A percentile compares a stretch with the other conserved stretches of the same genome.
These are phyloP conservation scores for Trichoderma sp. DNA, from an alignment of 2,329 filamentous ascomycete species.

Conservation along the genomic window DNA sequence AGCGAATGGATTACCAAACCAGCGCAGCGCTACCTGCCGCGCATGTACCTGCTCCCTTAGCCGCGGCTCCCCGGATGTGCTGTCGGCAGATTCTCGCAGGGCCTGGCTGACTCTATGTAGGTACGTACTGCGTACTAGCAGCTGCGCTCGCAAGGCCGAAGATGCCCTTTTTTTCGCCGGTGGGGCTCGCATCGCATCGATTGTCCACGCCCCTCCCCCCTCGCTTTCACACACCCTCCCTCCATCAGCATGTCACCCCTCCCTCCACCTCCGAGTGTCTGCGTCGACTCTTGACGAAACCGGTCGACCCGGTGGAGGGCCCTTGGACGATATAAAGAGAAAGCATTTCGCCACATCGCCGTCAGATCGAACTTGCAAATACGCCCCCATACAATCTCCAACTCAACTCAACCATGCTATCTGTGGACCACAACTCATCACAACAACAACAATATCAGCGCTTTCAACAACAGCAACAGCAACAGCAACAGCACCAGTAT, in stretches of 20 bases:
- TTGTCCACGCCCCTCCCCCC: background rate
- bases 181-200: background rate
- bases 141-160: background rate
- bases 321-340: constrained; percentile 22
- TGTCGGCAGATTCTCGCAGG: constrained; percentile 9
- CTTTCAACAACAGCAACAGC: constrained; percentile 23
- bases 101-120: background rate
- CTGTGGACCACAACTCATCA: constrained; percentile 29
- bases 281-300: constrained; percentile 16
- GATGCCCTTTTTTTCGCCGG: background rate
- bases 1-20: background rate
- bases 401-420: constrained; percentile 31
- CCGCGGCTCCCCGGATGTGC: constrained; percentile 13
- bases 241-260: background rate
- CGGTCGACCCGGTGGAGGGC: constrained; percentile 17
- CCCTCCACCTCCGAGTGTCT: background rate
- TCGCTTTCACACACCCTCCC: background rate
- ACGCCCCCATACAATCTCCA: constrained; percentile 21
- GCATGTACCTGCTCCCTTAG: background rate
- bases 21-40: background rate
- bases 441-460: constrained; percentile 15
- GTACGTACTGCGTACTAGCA: background rate
- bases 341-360: constrained; percentile 21
- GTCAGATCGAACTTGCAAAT: constrained; percentile 21
- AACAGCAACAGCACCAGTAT: constrained; percentile 26